A percentile compares a stretch with the other conserved stretches of the same genome.
These are phyloP conservation scores for Xanthoconium purpureum DNA, from an alignment of 768 basidiomycete species.

Conservation along the genomic window DNA sequence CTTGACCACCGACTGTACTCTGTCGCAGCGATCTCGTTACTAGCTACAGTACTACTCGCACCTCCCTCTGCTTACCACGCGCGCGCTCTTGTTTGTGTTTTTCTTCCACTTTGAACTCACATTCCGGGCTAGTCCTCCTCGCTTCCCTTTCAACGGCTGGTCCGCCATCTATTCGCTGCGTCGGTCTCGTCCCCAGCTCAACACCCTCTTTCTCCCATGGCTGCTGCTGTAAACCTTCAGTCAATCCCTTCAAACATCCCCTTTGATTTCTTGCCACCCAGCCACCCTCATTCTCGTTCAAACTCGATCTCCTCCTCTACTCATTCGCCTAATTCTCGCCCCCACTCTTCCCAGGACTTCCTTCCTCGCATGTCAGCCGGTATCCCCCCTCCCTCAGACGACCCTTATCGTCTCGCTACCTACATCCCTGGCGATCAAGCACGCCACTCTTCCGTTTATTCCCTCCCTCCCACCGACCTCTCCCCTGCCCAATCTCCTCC, in stretches of 20 bases:
- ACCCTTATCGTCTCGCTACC: constrained; percentile 64
- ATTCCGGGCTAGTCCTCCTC: constrained; percentile 17
- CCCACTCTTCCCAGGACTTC: constrained; percentile 73
- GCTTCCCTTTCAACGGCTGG: constrained; percentile 46
- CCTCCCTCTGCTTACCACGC: constrained; percentile 1
- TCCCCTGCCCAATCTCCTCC: constrained; percentile 63
- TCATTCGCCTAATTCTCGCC: constrained; percentile 68
- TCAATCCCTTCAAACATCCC: constrained; percentile 64
- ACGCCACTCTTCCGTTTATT: constrained; percentile 45
- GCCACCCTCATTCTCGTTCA: constrained; percentile 69
- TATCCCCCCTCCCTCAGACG: constrained; percentile 55
- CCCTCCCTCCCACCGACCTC: constrained; percentile 39
- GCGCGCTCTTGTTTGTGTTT: constrained; percentile 17
- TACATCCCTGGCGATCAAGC: constrained; percentile 46
- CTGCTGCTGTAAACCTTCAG: constrained; percentile 73
- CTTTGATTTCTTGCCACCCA: constrained; percentile 67
- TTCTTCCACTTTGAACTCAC: constrained; percentile 24
- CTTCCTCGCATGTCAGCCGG: constrained; percentile 50
- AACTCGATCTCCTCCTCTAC: constrained; percentile 74
- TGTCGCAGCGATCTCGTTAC: constrained; percentile 34
- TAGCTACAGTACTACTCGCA: constrained; percentile 10
- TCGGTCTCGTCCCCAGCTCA: constrained; percentile 30
- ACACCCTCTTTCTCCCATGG: constrained; percentile 52
- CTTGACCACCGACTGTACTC: constrained; percentile 47
- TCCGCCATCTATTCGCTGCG: constrained; percentile 42